Evolutionary conservation across 495 filamentous ascomycete genomes (phyloP), one percentile per base, ranked within the genome.

Genomic region (Letharia columbiana): DNA sequence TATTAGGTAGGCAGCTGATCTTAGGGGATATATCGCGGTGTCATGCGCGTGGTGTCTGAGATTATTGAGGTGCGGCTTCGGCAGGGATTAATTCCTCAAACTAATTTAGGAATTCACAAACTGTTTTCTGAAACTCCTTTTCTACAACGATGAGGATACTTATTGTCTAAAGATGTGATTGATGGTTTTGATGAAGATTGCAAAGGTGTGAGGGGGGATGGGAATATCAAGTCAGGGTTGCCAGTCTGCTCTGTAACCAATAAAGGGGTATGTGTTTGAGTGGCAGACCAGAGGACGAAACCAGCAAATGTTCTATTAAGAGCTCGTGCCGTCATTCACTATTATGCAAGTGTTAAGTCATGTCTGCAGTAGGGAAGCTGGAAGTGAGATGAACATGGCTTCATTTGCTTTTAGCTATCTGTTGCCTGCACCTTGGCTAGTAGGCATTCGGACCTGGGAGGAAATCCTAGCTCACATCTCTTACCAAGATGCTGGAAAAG

Each of bases 41-140:
- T 61, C 40, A 57, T 62, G 60, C 59, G 42, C 60, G 50, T 67
- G 52, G 66, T 62, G 35, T 62, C 13, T 39, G 15, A 54, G 39
- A 49, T 23, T 35, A 17, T 66, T 45, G 42, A 50, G 44, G 47
- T 66, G n/a, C 52, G 64, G 20, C 39, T 33, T 35, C 11, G 50
- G 50, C 63, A 57, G 54, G 58, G 56, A 58, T 35, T 20, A 57
- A 47, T 33, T 45, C 45, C 54, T 35, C 57, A 33, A 52, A 28
- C 28, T 5, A 3, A 52, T 13, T 28, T 9, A 52, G 13, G 9
- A 52, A 0, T 52, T 52, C 23, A 31, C 47, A 28, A 35, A 2
- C 11, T 56, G 13, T 35, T 15, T 2, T 0, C 28, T 17, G 9
- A 8, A 56, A 35, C 4, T 13, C 28, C 28, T 18, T 17, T 56